Base-by-base conservation (phyloP, 2,329 filamentous ascomycete species). In the Byssothecium circinans region DNA sequence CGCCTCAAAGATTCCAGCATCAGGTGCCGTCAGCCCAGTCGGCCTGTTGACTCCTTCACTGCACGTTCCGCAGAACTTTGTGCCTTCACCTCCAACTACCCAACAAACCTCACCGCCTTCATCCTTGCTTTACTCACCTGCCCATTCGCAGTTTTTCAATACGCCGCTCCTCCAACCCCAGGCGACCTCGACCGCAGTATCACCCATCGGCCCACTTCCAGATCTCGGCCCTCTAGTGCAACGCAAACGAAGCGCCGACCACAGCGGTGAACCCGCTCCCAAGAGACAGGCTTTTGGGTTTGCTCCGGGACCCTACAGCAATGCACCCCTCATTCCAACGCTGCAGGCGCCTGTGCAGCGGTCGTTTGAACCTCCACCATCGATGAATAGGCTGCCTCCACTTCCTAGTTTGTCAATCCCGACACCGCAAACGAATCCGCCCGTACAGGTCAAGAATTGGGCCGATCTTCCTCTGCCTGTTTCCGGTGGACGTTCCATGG, bases 341-440 rank as follows among this genome's bases (percentile, higher is more conserved):
- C 37, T 70, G 41, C 68, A 70, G 42, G 62, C 64, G 10, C 65
- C 68, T 14, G 53, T 68, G 23, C 64, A 63, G 38, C 61, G 61
- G 48, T 62, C 63, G 2, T 66, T 70, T 27, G 65, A 62, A 61
- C 71, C 42, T 58, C 73, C 43, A 49, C 69, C 61, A 35, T 35
- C 65, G 53, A 66, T 75, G 40, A 65, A 74, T 34, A 76, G 79
- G 30, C 81, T 87, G 34, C 76, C 91, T 12, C 84, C 87, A 14
- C 79, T 87, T 3, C 88, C 88, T 19, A 87, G 86, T 52, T 78
- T 91, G n/a, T 82, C 84, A 8, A 74, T 88, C 35, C 81, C 86
- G 44, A 83, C 83, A 2, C 64, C 64, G 2, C 67, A 69, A 38
- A 56, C 61, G 12, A 60, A 61, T 40, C 56, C 62, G 8, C 58